phyloP scores from a whole-genome alignment of 805 yeast genomes.

The Myxozyma neglecta region DNA sequence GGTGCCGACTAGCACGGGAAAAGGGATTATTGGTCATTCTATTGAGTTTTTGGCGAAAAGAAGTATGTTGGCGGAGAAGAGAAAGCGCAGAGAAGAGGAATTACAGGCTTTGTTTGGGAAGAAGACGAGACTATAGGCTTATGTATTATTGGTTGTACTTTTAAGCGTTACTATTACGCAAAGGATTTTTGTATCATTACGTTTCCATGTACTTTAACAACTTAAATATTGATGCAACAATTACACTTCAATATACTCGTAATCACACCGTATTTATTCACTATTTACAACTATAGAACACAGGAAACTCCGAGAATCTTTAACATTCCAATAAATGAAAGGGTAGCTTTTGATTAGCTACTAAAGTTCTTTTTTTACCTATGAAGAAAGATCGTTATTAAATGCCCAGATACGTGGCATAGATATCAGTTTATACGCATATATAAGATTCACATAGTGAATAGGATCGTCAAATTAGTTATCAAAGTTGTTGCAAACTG shows the following conservation, averaged over 20 bases:
- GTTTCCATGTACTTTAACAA: too few species aligned
- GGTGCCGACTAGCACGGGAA: constrained; percentile 4
- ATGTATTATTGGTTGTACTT: background rate
- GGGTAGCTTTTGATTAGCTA: background rate
- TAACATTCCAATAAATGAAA: too few species aligned
- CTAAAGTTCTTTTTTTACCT: background rate
- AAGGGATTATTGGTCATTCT: constrained; percentile 24
- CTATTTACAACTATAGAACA: too few species aligned
- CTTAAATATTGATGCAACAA: too few species aligned
- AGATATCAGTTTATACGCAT: background rate
- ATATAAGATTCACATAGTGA: background rate
- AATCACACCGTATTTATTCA: too few species aligned
- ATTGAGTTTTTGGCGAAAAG: constrained; percentile 25
- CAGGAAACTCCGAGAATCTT: too few species aligned
- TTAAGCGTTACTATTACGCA: too few species aligned
- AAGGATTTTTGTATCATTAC: too few species aligned
- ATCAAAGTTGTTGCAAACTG: background rate
- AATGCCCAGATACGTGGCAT: background rate
- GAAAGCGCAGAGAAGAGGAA: constrained; percentile 23
- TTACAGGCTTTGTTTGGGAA: constrained; percentile 7
- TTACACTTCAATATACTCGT: too few species aligned
- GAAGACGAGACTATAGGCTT: background rate
- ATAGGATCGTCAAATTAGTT: too few species aligned
- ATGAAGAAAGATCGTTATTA: constrained; percentile 5
- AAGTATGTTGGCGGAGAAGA: constrained; percentile 18